phyloP scores from a whole-genome alignment of 2,329 filamentous ascomycete species.

The Magnaporthiopsis rhizophila region DNA sequence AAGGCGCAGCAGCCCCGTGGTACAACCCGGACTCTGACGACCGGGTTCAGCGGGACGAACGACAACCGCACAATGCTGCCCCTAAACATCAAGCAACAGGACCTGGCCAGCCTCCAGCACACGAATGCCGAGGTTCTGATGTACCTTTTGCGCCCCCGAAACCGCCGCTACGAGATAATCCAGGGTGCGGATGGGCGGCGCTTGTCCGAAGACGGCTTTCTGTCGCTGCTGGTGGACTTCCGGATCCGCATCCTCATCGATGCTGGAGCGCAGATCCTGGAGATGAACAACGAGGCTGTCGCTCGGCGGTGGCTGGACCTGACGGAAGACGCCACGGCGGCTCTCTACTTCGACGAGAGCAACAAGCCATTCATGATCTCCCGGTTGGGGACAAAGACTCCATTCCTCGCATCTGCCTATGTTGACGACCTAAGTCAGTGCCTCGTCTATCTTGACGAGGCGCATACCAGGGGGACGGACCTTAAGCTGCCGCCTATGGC shows the following conservation, averaged over 20 bases:
- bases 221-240: constrained; percentile 26
- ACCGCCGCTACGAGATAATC: constrained; percentile 34
- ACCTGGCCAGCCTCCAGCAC: constrained; percentile 46
- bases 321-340: constrained; percentile 36
- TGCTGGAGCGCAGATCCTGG: constrained; percentile 55
- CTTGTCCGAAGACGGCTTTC: constrained; percentile 35
- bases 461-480: constrained; percentile 54
- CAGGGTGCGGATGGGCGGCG: constrained; percentile 25
- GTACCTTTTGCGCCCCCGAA: constrained; percentile 46
- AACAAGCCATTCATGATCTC: constrained; percentile 38
- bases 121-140: constrained; percentile 57
- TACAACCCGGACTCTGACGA: constrained; percentile 34
- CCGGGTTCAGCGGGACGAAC: constrained; percentile 67
- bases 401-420: constrained; percentile 46
- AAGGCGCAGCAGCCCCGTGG: constrained; percentile 10
- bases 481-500: constrained; percentile 42
- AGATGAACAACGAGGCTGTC: constrained; percentile 46
- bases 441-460: constrained; percentile 52
- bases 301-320: constrained; percentile 41
- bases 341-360: constrained; percentile 43
- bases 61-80: constrained; percentile 55
- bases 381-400: constrained; percentile 25
- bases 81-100: constrained; percentile 51
- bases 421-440: constrained; percentile 42
- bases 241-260: constrained; percentile 52